These are phyloP conservation scores for Schizothecium vesticola DNA, from an alignment of 495 filamentous ascomycete genomes.

Conservation along the genomic window DNA sequence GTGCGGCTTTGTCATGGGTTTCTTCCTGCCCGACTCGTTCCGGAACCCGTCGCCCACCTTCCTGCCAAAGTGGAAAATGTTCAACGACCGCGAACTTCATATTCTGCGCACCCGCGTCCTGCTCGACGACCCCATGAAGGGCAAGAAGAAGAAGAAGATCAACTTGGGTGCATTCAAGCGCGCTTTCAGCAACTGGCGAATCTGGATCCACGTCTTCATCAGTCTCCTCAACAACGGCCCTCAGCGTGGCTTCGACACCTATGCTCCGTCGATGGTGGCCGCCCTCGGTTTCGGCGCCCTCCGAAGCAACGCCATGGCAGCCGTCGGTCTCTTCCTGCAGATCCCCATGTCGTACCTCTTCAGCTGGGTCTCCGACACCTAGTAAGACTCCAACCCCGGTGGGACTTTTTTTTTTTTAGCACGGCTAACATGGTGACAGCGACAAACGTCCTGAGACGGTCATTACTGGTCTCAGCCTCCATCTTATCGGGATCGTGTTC, in stretches of 20 bases:
- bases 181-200: conserved; percentile 30
- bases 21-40: conserved; percentile 51
- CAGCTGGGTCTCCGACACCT: conserved; percentile 40
- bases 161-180: conserved; percentile 22
- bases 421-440: conserved; percentile 15
- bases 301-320: conserved; percentile 46
- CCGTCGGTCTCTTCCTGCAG: conserved; percentile 40
- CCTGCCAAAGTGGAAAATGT: conserved; percentile 31
- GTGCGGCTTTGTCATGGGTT: conserved; percentile 45
- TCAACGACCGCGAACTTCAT: conserved; percentile 33
- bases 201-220: conserved; percentile 39
- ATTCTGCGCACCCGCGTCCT: conserved; percentile 35
- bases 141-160: conserved; percentile 29
- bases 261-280: conserved; percentile 37
- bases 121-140: conserved; percentile 36
- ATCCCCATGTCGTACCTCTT: conserved; percentile 41
- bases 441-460: conserved; percentile 29
- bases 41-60: conserved; percentile 41
- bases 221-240: conserved; percentile 38
- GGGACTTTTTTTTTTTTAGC: background rate
- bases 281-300: conserved; percentile 46
- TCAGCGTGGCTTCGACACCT: conserved; percentile 40
- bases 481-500: conserved; percentile 37
- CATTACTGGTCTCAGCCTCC: conserved; percentile 19
- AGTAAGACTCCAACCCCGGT: conserved; percentile 19